Evolutionary conservation across 176 grass and related monocot genomes (phyloP).

Genomic region (Triticum monococcum): DNA sequence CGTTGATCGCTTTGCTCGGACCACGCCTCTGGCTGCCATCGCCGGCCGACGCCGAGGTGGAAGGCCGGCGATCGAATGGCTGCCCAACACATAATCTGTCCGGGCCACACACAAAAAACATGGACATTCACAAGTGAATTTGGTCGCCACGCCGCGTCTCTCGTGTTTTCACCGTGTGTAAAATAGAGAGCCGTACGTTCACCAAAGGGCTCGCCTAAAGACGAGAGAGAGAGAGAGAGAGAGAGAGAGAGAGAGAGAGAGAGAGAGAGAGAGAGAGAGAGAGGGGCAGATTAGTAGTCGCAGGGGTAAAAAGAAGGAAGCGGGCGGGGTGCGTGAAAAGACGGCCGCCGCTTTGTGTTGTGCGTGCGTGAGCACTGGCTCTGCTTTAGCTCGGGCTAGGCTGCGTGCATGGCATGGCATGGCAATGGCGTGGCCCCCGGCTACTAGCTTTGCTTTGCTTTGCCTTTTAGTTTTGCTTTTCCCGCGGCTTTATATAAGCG

Average conservation of each 20-base stretch:
- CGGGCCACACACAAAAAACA: background rate
- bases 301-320: background rate
- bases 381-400: background rate
- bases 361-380: background rate
- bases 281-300: background rate
- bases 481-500: conserved; percentile 41
- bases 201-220: background rate
- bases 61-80: too few species aligned
- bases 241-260: background rate
- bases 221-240: background rate
- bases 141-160: background rate
- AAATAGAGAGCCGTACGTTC: too few species aligned
- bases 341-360: background rate
- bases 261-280: background rate
- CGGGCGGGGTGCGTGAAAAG: conserved; percentile 33
- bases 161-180: background rate
- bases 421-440: too few species aligned
- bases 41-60: too few species aligned
- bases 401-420: background rate
- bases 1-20: background rate
- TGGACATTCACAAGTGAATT: background rate
- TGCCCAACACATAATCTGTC: background rate
- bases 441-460: background rate
- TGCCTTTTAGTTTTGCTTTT: background rate
- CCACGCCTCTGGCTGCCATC: too few species aligned